Evolutionary conservation across 2,329 filamentous ascomycete species (phyloP).

Genomic region (Bipolaris cookei): DNA sequence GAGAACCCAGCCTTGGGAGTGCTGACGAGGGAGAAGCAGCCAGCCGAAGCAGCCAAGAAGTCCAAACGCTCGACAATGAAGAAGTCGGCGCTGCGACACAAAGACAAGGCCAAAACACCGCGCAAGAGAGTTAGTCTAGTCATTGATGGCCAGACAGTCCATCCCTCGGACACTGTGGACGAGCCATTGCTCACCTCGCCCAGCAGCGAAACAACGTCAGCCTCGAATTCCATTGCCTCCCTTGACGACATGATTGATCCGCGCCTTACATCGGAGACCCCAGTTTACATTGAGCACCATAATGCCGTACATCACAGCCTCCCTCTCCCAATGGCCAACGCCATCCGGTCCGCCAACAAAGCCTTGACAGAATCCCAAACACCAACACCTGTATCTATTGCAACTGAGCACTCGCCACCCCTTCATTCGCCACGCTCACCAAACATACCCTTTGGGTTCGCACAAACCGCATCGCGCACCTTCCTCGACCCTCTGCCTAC

Average conservation of each 20-base stretch:
- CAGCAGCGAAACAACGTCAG: conserved; percentile 39
- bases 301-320: conserved; percentile 45
- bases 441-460: conserved; percentile 26
- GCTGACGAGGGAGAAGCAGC: conserved; percentile 18
- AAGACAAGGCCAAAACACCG: conserved; percentile 29
- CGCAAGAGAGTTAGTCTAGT: conserved; percentile 47
- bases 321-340: conserved; percentile 29
- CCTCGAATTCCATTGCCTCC: conserved; percentile 39
- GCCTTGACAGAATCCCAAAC: conserved; percentile 24
- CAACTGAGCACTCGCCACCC: conserved; percentile 21
- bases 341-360: conserved; percentile 32
- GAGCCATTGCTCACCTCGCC: conserved; percentile 38
- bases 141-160: conserved; percentile 49
- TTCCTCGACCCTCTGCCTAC: conserved; percentile 38
- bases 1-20: conserved; percentile 20
- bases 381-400: conserved; percentile 15
- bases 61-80: conserved; percentile 36
- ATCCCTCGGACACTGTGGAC: conserved; percentile 43
- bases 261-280: conserved; percentile 27
- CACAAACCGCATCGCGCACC: conserved; percentile 27
- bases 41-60: conserved; percentile 30
- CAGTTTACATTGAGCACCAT: conserved; percentile 26
- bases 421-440: conserved; percentile 24
- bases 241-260: conserved; percentile 46
- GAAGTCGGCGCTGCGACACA: conserved; percentile 44